Evolutionary conservation across 805 yeast genomes (phyloP), one percentile per base, ranked within the genome.

Genomic region (Priceomyces medius): DNA sequence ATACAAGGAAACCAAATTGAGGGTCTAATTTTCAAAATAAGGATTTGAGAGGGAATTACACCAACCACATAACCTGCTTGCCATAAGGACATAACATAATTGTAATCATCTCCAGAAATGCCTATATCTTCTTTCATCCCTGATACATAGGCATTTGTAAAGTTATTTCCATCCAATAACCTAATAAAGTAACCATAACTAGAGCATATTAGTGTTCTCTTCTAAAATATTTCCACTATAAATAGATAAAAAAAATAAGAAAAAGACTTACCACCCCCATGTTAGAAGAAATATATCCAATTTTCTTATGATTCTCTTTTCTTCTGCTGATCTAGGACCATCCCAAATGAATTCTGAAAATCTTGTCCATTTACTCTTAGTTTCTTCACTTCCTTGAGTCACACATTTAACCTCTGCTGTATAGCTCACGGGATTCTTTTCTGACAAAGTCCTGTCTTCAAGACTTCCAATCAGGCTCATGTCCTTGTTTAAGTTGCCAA

Each of bases 61-160:
- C 79, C 79, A 20, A 80, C 64, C 21, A 75, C 71, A 54, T 78
- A 77, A 2, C 86, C 87, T 7, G 76, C 68, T 20, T 74, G 76
- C 58, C 76, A 79, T 36, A 74, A 70, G 0, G 83, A 75, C 43
- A 82, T 2, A 77, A 50, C 62, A 33, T 73, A 43, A 48, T 77
- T 77, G 46, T 67, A 68, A 44, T 76, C 68, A 43, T 73, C 57
- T n/a, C 77, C 77, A 37, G 51, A 14, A 55, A 62, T 51, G 7
- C 45, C 27, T 44, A 59, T 43, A 39, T 59, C 65, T 24, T 52
- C 59, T 43, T 56, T 54, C 59, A 61, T 59, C 7, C 67, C 66
- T 31, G 61, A 59, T 16, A 66, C 61, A 24, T 65, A 63, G 43
- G 62, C 60, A 27, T 46, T 43, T 9, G 46, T 40, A 20, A 43